Evolutionary conservation across 805 yeast species (phyloP).

Genomic region (Hagleromyces aurorensis): DNA sequence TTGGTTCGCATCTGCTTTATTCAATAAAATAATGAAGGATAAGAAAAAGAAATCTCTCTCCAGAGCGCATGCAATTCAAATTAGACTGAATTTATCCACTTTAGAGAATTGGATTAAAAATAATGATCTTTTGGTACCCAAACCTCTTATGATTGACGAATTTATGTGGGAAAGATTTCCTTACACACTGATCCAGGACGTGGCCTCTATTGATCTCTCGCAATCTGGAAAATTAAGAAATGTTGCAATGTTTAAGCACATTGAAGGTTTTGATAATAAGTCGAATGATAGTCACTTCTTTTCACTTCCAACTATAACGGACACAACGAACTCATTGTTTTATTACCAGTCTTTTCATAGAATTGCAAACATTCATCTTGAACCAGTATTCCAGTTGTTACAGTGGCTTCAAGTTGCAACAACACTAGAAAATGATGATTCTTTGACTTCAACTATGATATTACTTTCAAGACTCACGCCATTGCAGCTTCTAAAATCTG

Average conservation of each 20-base stretch:
- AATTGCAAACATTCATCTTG: constrained; percentile 58
- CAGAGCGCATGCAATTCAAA: constrained; percentile 81
- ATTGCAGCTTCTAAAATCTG: constrained; percentile 58
- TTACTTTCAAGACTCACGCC: constrained; percentile 55
- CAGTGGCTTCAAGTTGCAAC: constrained; percentile 90
- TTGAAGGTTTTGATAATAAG: constrained; percentile 5
- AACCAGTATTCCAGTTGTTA: constrained; percentile 67
- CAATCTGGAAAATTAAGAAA: constrained; percentile 17
- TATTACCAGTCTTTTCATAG: constrained; percentile 58
- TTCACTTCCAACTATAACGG: constrained; percentile 8
- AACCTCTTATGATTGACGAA: constrained; percentile 32
- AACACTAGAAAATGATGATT: constrained; percentile 56
- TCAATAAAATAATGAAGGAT: constrained; percentile 62
- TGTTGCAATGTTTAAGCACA: constrained; percentile 22
- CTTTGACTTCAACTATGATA: constrained; percentile 45
- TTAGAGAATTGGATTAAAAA: constrained; percentile 89
- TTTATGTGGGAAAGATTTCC: constrained; percentile 35
- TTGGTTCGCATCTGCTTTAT: constrained; percentile 65
- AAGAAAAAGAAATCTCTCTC: constrained; percentile 55
- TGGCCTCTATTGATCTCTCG: constrained; percentile 21
- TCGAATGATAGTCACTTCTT: constrained; percentile 3
- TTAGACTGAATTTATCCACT: constrained; percentile 75
- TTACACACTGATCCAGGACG: constrained; percentile 29
- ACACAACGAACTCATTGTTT: constrained; percentile 40
- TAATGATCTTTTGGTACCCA: constrained; percentile 25